A percentile compares a stretch with the other conserved stretches of the same genome.
phyloP scores from a whole-genome alignment of 495 filamentous ascomycete species.

The Sordaria brevicollis region DNA sequence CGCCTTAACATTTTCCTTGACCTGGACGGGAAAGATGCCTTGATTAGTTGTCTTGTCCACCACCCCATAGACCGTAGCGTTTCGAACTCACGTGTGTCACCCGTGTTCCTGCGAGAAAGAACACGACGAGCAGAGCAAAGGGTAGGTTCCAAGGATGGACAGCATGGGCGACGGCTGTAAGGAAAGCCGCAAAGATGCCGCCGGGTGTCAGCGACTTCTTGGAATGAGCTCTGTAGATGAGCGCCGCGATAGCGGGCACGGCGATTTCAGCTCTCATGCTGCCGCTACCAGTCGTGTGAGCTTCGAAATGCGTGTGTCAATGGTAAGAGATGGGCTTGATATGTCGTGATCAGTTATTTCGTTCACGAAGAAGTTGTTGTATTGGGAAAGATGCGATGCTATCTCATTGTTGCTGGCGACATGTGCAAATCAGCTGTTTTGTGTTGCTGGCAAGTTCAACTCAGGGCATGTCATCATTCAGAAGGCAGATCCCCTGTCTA shows the following conservation, averaged over 20 bases:
- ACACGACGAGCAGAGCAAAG: conserved; percentile 69
- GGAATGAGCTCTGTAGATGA: conserved; percentile 60
- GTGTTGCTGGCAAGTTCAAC: background rate
- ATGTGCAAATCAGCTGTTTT: background rate
- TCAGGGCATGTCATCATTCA: background rate
- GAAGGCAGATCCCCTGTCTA: background rate
- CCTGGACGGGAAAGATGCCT: conserved; percentile 25
- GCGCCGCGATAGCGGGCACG: conserved; percentile 47
- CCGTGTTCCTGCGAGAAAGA: conserved; percentile 75
- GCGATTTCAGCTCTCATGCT: conserved; percentile 65
- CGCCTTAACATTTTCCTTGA: conserved; percentile 81
- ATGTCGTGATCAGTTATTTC: background rate
- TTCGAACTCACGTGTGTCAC: conserved; percentile 61
- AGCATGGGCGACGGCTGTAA: conserved; percentile 72
- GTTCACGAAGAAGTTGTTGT: background rate
- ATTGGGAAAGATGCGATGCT: background rate
- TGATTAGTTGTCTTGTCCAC: background rate
- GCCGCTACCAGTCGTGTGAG: background rate
- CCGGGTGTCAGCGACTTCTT: conserved; percentile 67
- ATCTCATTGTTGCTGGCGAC: background rate
- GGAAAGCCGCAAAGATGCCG: conserved; percentile 54
- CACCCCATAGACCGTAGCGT: too few species aligned
- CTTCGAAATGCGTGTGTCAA: background rate
- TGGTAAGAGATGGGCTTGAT: background rate
- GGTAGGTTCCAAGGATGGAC: conserved; percentile 86